Percentiles rank a stretch among this genome's conserved stretches.
phyloP scores from a whole-genome alignment of 2,329 filamentous ascomycete species.

The Epichloe coenophiala region DNA sequence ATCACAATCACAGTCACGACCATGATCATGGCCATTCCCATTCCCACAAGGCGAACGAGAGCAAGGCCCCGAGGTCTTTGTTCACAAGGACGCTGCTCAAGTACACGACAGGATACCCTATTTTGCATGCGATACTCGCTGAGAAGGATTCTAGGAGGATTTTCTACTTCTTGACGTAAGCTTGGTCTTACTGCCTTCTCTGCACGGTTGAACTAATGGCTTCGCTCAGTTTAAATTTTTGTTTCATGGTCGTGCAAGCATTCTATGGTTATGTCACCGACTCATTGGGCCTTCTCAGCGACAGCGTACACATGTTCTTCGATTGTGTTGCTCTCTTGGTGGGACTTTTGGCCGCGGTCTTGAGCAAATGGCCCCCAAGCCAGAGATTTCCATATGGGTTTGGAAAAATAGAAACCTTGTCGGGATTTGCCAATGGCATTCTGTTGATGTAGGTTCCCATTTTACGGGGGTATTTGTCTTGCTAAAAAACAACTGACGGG shows the following conservation, averaged over 20 bases:
- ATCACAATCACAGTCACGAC: conserved; percentile 13
- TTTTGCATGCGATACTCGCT: conserved; percentile 72
- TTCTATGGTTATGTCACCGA: conserved; percentile 91
- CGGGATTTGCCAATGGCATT: conserved; percentile 91
- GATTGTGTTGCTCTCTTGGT: conserved; percentile 89
- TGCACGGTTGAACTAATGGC: neutral
- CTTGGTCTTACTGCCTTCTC: neutral
- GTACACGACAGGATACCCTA: conserved; percentile 55
- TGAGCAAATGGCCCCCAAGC: conserved; percentile 93
- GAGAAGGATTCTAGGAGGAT: conserved; percentile 91
- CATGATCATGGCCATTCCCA: conserved; percentile 15
- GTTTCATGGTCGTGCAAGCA: conserved; percentile 88
- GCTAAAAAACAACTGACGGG: neutral
- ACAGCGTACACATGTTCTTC: conserved; percentile 99
- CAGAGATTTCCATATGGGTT: conserved; percentile 86
- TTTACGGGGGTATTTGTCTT: neutral
- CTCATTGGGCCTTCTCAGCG: conserved; percentile 81
- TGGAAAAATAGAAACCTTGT: conserved; percentile 91
- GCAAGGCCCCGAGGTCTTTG: conserved; percentile 42
- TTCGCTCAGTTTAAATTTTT: conserved; percentile 64
- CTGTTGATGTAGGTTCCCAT: conserved; percentile 60
- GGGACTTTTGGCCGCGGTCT: conserved; percentile 79
- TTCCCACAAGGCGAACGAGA: conserved; percentile 17
- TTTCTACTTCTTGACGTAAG: conserved; percentile 90
- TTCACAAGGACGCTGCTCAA: conserved; percentile 64